A percentile compares a stretch with the other conserved stretches of the same genome.
Evolutionary conservation across 768 basidiomycete species (phyloP).

Genomic region (Amylocystis lapponica): DNA sequence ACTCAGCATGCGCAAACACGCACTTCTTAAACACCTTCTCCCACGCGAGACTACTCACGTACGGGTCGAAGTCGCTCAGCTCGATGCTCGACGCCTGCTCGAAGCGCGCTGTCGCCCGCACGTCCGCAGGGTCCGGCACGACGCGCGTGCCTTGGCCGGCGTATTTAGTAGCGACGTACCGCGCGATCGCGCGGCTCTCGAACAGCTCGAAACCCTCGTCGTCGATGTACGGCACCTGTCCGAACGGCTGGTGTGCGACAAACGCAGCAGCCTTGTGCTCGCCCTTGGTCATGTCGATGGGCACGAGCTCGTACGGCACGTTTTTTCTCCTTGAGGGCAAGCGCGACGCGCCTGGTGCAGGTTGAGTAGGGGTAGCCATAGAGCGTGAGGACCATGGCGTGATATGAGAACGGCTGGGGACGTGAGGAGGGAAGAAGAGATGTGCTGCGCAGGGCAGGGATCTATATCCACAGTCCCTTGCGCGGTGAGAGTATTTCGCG

Average conservation of each 20-base stretch:
- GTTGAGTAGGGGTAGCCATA: slow-evolving; percentile 33
- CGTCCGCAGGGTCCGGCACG: slow-evolving; percentile 35
- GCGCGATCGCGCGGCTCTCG: slow-evolving; percentile 57
- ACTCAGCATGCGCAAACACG: slow-evolving; percentile 10
- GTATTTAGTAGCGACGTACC: slow-evolving; percentile 53
- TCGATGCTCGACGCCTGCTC: slow-evolving; percentile 43
- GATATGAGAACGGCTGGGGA: too few species aligned
- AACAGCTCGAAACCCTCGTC: slow-evolving; percentile 58
- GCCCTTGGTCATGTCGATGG: slow-evolving; percentile 34
- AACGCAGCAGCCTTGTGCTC: slow-evolving; percentile 43
- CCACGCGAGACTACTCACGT: slow-evolving; percentile 31
- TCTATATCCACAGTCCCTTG: too few species aligned
- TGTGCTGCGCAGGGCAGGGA: too few species aligned
- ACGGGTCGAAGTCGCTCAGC: slow-evolving; percentile 44
- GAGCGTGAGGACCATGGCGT: slow-evolving; percentile 32
- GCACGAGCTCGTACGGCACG: slow-evolving; percentile 47
- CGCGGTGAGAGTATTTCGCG: too few species aligned
- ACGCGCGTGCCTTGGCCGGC: slow-evolving; percentile 39
- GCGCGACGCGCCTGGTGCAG: slow-evolving; percentile 45
- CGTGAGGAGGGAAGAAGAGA: background rate
- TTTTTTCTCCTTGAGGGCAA: slow-evolving; percentile 48
- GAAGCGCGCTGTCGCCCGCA: slow-evolving; percentile 31
- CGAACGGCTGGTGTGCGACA: slow-evolving; percentile 53
- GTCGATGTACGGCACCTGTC: slow-evolving; percentile 55
- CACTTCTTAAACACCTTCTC: slow-evolving; percentile 50